These are phyloP conservation scores for Hawksworthiomyces lignivorus DNA, from an alignment of 2,329 filamentous ascomycete species.

Conservation along the genomic window DNA sequence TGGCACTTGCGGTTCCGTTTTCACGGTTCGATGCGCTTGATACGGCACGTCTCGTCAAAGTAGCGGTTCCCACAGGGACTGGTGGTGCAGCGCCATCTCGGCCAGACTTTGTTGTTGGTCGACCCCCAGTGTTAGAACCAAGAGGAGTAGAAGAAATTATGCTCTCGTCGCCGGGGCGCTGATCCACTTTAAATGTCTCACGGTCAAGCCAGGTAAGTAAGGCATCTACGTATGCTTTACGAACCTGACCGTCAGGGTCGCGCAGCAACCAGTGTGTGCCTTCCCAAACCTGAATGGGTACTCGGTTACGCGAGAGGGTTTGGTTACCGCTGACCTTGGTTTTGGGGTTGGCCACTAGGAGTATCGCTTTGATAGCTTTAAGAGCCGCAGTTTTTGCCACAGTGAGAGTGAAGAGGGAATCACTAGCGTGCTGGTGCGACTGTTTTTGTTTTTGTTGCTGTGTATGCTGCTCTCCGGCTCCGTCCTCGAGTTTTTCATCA, in stretches of 20 bases:
- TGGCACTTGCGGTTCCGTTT: slow-evolving; percentile 23
- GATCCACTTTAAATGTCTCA: slow-evolving; percentile 64
- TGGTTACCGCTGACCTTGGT: slow-evolving; percentile 50
- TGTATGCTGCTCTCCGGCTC: slow-evolving; percentile 32
- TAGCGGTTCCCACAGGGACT: slow-evolving; percentile 13
- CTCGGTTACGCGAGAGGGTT: slow-evolving; percentile 63
- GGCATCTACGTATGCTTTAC: slow-evolving; percentile 78
- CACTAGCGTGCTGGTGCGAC: slow-evolving; percentile 28
- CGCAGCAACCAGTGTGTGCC: slow-evolving; percentile 90
- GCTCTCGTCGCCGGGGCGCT: slow-evolving; percentile 52
- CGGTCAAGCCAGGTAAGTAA: slow-evolving; percentile 75
- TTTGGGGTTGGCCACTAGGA: slow-evolving; percentile 70
- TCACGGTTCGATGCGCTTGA: slow-evolving; percentile 61
- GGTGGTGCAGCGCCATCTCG: slow-evolving; percentile 20
- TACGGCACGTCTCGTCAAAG: slow-evolving; percentile 53
- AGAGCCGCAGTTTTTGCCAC: slow-evolving; percentile 59
- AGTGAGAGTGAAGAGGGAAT: slow-evolving; percentile 46
- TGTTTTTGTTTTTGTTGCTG: slow-evolving; percentile 41
- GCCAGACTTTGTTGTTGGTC: slow-evolving; percentile 35
- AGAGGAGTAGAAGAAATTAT: slow-evolving; percentile 4
- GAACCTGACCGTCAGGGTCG: slow-evolving; percentile 68
- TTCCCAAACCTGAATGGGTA: slow-evolving; percentile 83
- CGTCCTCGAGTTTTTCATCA: slow-evolving; percentile 23
- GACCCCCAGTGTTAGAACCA: slow-evolving; percentile 18
- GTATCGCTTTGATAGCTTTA: slow-evolving; percentile 71